phyloP scores from a whole-genome alignment of 768 basidiomycete genomes.

The button mushroom (Agaricus bisporus) region DNA sequence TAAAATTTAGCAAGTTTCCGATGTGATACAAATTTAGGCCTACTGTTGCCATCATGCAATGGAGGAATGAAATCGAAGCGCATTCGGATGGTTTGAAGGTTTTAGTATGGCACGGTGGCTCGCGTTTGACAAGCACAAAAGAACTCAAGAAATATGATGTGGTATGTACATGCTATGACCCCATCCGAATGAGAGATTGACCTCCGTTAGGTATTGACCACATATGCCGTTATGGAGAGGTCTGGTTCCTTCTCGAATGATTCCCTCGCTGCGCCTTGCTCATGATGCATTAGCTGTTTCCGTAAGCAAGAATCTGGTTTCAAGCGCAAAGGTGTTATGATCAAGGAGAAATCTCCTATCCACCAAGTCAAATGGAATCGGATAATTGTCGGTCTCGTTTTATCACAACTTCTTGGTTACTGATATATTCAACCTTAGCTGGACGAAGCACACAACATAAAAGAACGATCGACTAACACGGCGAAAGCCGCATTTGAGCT shows the following conservation, averaged over 20 bases:
- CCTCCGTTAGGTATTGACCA: slow-evolving; percentile 63
- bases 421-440: slow-evolving; percentile 37
- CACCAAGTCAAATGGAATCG: slow-evolving; percentile 85
- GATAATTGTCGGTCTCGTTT: slow-evolving; percentile 46
- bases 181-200: background rate
- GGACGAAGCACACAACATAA: slow-evolving; percentile 98
- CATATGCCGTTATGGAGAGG: slow-evolving; percentile 83
- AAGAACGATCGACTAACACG: slow-evolving; percentile 90
- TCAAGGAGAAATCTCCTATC: slow-evolving; percentile 85
- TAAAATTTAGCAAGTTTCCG: background rate
- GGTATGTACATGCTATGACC: slow-evolving; percentile 33
- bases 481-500: slow-evolving; percentile 96
- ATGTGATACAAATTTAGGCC: slow-evolving; percentile 26
- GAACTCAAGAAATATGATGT: slow-evolving; percentile 85
- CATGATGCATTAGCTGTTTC: slow-evolving; percentile 53
- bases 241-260: slow-evolving; percentile 7
- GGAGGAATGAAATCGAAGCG: slow-evolving; percentile 88
- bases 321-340: slow-evolving; percentile 73
- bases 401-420: background rate
- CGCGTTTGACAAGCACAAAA: slow-evolving; percentile 58
- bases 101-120: slow-evolving; percentile 87
- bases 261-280: background rate
- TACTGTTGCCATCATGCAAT: slow-evolving; percentile 65
- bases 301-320: slow-evolving; percentile 91
- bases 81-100: slow-evolving; percentile 84